phyloP scores from a whole-genome alignment of 2,329 filamentous ascomycete species.

The Emydomyces testavorans region DNA sequence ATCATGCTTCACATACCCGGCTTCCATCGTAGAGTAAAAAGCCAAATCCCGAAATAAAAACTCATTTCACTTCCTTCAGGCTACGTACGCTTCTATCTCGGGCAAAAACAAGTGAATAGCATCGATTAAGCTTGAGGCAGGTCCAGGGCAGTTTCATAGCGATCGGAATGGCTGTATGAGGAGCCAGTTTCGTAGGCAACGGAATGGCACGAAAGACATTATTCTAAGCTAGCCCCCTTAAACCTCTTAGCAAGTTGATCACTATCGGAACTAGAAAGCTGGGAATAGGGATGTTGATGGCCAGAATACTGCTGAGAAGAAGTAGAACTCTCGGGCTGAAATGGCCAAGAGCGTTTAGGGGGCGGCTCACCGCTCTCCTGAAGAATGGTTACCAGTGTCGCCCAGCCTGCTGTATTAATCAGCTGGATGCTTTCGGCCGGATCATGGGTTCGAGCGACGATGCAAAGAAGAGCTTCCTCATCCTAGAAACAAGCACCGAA shows the following conservation, averaged over 20 bases:
- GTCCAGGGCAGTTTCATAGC: background rate
- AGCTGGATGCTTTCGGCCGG: slow-evolving; percentile 70
- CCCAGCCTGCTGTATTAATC: slow-evolving; percentile 81
- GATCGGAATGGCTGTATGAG: background rate
- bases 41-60: background rate
- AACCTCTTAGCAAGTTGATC: slow-evolving; percentile 54
- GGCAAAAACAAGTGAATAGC: background rate
- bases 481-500: slow-evolving; percentile 48
- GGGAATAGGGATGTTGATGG: background rate
- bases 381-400: slow-evolving; percentile 83
- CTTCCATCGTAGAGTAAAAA: too few relatives aligned
- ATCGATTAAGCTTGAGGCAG: background rate
- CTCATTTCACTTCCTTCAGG: background rate
- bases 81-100: background rate
- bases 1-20: too few relatives aligned
- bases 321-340: slow-evolving; percentile 30
- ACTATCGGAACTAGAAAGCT: slow-evolving; percentile 35
- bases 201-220: slow-evolving; percentile 16
- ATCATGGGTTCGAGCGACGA: slow-evolving; percentile 70
- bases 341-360: slow-evolving; percentile 54
- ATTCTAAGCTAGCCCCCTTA: slow-evolving; percentile 49
- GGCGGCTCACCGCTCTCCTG: slow-evolving; percentile 95
- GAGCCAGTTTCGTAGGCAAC: slow-evolving; percentile 1
- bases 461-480: slow-evolving; percentile 75
- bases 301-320: slow-evolving; percentile 18